Percentiles rank a stretch among this genome's conserved stretches.
Conservation (phyloP, 805 yeast genomes). For the Zygosaccharomyces rouxii region DNA sequence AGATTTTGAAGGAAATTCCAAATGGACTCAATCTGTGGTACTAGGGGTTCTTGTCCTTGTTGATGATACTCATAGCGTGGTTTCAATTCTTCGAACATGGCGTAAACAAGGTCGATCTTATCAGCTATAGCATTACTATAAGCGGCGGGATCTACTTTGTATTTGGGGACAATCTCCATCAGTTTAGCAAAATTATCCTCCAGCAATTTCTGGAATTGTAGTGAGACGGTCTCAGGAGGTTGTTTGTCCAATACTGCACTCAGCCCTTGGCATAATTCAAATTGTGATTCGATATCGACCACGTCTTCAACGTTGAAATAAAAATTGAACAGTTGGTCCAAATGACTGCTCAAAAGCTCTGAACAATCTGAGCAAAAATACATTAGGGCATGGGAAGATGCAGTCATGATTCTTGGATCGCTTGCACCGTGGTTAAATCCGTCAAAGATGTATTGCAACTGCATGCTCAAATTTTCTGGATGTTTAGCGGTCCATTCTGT, state of each 20-base stretch:
- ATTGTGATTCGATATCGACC: constrained; percentile 63
- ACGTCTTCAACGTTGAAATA: constrained; percentile 53
- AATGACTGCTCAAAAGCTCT: constrained; percentile 52
- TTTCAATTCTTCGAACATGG: constrained; percentile 31
- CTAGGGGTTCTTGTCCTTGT: constrained; percentile 31
- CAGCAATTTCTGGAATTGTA: constrained; percentile 65
- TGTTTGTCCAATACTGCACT: constrained; percentile 73
- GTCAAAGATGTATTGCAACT: constrained; percentile 73
- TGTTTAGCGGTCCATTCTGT: constrained; percentile 92
- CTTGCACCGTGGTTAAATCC: constrained; percentile 48
- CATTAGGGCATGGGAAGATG: constrained; percentile 92
- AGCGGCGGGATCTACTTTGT: constrained; percentile 22
- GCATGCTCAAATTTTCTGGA: constrained; percentile 75
- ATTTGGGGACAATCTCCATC: constrained; percentile 22
- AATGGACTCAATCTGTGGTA: constrained; percentile 25
- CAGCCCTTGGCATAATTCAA: constrained; percentile 84
- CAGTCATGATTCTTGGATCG: constrained; percentile 52
- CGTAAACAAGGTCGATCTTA: constrained; percentile 51
- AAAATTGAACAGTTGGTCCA: constrained; percentile 71
- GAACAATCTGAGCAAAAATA: constrained; percentile 93
- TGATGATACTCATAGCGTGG: constrained; percentile 32
- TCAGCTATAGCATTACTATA: constrained; percentile 58
- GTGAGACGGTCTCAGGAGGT: constrained; percentile 48
- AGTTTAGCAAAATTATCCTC: constrained; percentile 41
- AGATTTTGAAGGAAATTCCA: constrained; percentile 26